Base-by-base conservation (phyloP, 768 basidiomycete genomes). In the Lentinus tigrinus region DNA sequence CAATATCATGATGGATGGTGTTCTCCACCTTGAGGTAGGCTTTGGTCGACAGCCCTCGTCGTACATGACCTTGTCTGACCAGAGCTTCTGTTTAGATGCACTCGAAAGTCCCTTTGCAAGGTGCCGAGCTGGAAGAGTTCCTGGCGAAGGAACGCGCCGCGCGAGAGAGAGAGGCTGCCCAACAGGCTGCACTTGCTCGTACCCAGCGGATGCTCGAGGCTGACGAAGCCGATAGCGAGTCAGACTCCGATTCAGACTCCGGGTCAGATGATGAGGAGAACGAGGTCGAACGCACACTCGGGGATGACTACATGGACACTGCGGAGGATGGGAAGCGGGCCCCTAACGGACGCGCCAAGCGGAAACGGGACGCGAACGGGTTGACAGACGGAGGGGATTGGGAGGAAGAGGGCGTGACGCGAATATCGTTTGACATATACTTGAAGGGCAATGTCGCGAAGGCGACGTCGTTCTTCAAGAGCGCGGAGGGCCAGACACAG, bases 381-480 rank as follows among this genome's bases (percentile, higher is more conserved):
- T 63, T 56, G 10, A 63, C 76, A 21, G 86, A 86, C 57, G 80
- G 76, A 7, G 70, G 74, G 21, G 89, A 87, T 67, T 92, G 89
- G 88, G 79, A 77, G 21, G 70, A 89, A 58, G 90, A 94, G 57
- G 84, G 85, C 2, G 67, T 85, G 52, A 85, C 86, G 14, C 87
- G 84, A 65, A 74, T 95, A 38, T 95, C 93, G 1, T 99, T 91
- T 66, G 97, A 99, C 72, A 97, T 98, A 63, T 98, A 93, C 71
- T 81, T 98, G 60, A 97, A 96, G 71, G 95, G 95, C n/a, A 94
- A 96, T 61, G 91, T 95, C 46, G 87, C 90, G 26, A 89, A 91
- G 63, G 79, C 89, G 24, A 90, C 85, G 1, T 87, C 88, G 2
- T 95, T 94, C 75, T 96, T 95, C 80, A 94, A 93, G 71, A 88